Base-by-base conservation (phyloP, 2,329 filamentous ascomycete genomes). In the Venturia effusa region DNA sequence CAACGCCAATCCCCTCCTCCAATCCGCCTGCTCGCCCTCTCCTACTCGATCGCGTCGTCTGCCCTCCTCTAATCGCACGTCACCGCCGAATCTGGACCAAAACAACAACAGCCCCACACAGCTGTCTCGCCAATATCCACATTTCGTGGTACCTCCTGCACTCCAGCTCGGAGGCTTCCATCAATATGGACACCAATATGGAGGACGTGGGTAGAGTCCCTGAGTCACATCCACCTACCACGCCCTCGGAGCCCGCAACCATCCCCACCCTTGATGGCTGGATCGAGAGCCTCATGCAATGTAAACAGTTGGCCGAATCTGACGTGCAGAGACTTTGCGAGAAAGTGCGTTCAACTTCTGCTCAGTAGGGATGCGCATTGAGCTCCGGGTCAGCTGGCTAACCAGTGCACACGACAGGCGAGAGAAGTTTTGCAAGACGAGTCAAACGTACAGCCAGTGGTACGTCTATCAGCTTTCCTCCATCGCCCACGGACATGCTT, bases 391-490 rank as follows among this genome's bases (percentile, higher is more conserved):
- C 27, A 48, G 60, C 55, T 55, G 30, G 61, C 61, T 63, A 63
- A 63, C 27, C 32, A 22, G 19, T 51, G 48, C 39, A 64, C 45
- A 64, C 59, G 61, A 67, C 71, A 96, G 92, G 92, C 94, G 74
- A 86, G 92, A 78, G 94, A 99, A 79, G 92, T 99, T 67, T 82
- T 99, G 70, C 92, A 96, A 79, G 92, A 96, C 63, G 94, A 99
- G 80, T 97, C 92, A 64, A 99, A 99, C 75, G 94, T 99, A 68
- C 94, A 99, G 81, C 94, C 94, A 75, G 94, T 99, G 79, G 92
- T 97, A 90, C 73, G 84, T 77, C 54, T 48, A 55, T 8, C 51
- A 17, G 17, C 13, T 40, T 24, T 30, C 30, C 39, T 55, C 15
- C 17, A 45, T 22, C 17, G 27, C 43, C 54, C 69, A 73, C 32